Base-by-base conservation (phyloP, 768 basidiomycete genomes). In the Lactifluus volemus region DNA sequence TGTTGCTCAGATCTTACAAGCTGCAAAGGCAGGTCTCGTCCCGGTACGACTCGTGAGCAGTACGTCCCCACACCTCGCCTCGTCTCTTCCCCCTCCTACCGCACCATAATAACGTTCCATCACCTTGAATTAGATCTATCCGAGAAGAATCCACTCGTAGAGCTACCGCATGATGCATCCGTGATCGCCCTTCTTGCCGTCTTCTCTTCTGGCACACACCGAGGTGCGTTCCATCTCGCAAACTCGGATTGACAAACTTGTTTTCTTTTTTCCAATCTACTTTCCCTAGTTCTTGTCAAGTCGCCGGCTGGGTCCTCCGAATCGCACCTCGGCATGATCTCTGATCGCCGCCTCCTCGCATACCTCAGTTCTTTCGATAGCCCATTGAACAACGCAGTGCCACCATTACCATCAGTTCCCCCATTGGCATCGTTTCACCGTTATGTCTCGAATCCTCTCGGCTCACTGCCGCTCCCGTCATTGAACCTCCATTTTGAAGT, bases 81-180 rank as follows among this genome's bases (percentile, higher is more conserved):
- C 38, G 54, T 63, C 48, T 66, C 63, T 55, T 55, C 38, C 49
- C 6, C 6, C 25, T n/a, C 25, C 25, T 25, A 25, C 25, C 25
- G 25, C 25, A 25, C 25, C 25, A 11, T 12, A n/a, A 5, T 59
- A 10, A 55, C 49, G 44, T 29, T 6, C 25, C 25, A 3, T 17
- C 17, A 3, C 25, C 32, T 12, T 34, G 92, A 90, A 92, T 71
- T 34, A 92, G 90, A 92, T 71, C 76, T 92, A 38, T 92, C 90
- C 12, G 86, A 90, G 72, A 92, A 92, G 77, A 92, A 92, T 63
- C 85, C 87, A 9, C 76, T 91, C 34, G 80, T 87, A 56, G 76
- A 75, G 21, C 70, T 90, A 7, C 78, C 84, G 0, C 73, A 86
- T 60, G 79, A 84, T 47, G 85, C 88, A 2, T 85, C 79, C 2